Evolutionary conservation across 331 rosid species (phyloP).

Genomic region (Acacia pycnantha): DNA sequence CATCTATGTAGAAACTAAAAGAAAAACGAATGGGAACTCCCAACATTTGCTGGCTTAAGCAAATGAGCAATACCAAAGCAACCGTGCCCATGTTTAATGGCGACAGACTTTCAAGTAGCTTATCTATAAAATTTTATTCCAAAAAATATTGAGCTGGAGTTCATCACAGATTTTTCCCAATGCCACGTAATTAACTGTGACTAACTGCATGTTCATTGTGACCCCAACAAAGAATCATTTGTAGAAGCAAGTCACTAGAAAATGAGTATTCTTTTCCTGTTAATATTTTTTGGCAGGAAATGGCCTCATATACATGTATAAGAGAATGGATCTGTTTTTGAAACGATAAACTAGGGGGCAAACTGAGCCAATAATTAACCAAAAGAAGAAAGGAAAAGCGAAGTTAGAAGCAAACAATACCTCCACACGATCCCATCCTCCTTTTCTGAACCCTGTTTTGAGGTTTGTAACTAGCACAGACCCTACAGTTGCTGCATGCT

Average conservation of each 20-base stretch:
- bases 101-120: background rate
- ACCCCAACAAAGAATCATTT: conserved; percentile 10
- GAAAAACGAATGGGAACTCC: background rate
- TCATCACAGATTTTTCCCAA: conserved; percentile 5
- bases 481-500: conserved; percentile 84
- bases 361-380: background rate
- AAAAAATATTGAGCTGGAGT: background rate
- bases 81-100: background rate
- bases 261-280: conserved; percentile 7
- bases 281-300: conserved; percentile 8
- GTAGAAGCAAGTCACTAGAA: background rate
- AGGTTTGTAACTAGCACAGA: conserved; percentile 89
- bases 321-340: background rate
- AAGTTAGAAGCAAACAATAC: conserved; percentile 35
- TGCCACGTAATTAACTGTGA: background rate
- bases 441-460: conserved; percentile 85
- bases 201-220: background rate
- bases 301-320: background rate
- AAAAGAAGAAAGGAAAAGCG: background rate
- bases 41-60: background rate
- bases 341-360: conserved; percentile 20
- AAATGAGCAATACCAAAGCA: conserved; percentile 3
- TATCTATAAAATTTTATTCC: background rate
- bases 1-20: background rate
- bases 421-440: conserved; percentile 89